Evolutionary conservation across 2,329 filamentous ascomycete genomes (phyloP).

Genomic region (Nemania sp.): DNA sequence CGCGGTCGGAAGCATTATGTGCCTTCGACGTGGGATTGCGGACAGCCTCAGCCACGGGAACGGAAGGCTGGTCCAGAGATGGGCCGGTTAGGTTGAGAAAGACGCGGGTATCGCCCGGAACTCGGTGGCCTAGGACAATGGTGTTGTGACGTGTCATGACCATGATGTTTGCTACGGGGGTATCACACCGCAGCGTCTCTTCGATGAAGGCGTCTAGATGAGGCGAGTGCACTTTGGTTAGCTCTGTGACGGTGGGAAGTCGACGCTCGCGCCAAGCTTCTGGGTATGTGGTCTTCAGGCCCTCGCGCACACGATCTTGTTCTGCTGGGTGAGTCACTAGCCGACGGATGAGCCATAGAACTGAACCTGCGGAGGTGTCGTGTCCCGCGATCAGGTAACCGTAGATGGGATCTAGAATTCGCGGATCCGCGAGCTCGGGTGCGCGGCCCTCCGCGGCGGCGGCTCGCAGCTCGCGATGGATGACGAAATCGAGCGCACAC

Average conservation of each 20-base stretch:
- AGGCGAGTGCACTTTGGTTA: not conserved
- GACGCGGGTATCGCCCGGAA: not conserved
- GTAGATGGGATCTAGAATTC: not conserved
- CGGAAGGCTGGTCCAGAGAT: not conserved
- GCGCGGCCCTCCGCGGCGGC: not conserved
- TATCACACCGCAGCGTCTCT: not conserved
- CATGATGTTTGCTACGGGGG: not conserved
- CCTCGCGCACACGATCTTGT: not conserved
- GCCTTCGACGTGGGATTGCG: not conserved
- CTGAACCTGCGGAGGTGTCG: not conserved
- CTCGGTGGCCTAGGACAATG: not conserved
- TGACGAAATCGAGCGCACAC: constrained; percentile 9
- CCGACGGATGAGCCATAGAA: not conserved
- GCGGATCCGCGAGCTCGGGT: not conserved
- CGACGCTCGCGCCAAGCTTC: not conserved
- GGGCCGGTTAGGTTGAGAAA: not conserved
- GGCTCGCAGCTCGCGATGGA: not conserved
- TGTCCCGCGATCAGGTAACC: not conserved
- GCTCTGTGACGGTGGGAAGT: not conserved
- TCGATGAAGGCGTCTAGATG: not conserved
- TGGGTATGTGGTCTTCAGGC: not conserved
- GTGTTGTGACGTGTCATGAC: not conserved
- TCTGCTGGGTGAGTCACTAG: not conserved
- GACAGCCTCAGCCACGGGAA: not conserved
- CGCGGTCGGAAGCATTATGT: not conserved